A percentile compares a stretch with the other conserved stretches of the same genome.
Conservation (phyloP, 23 red algal species). For the Gracilaria domingensis region DNA sequence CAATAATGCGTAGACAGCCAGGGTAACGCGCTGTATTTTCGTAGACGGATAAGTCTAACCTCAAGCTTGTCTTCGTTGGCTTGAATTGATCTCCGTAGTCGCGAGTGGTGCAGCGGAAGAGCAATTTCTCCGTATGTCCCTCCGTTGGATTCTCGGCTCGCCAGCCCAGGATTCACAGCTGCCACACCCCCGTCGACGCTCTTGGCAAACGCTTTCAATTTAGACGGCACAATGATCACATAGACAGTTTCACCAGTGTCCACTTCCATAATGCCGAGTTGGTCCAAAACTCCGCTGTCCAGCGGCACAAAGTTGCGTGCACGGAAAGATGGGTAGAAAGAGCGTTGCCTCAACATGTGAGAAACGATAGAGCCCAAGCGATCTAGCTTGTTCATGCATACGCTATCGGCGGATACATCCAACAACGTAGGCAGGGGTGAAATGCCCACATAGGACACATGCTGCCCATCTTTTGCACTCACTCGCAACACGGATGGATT, state of each 20-base stretch:
- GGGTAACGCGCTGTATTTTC: not conserved
- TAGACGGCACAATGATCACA: slow-evolving; percentile 47
- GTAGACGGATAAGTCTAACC: slow-evolving; percentile 47
- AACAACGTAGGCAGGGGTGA: slow-evolving; percentile 40
- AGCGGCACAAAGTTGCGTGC: slow-evolving; percentile 43
- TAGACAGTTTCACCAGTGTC: slow-evolving; percentile 37
- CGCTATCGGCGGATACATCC: slow-evolving; percentile 61
- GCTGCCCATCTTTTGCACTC: not conserved
- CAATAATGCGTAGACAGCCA: not conserved
- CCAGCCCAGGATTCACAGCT: slow-evolving; percentile 64
- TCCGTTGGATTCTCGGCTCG: slow-evolving; percentile 28
- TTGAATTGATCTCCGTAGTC: not conserved
- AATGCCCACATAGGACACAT: slow-evolving; percentile 12
- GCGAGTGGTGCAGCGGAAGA: slow-evolving; percentile 49
- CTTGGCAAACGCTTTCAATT: slow-evolving; percentile 70
- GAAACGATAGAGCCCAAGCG: slow-evolving; percentile 53
- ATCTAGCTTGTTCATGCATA: slow-evolving; percentile 50
- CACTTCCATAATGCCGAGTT: slow-evolving; percentile 24
- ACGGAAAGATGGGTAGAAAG: slow-evolving; percentile 67
- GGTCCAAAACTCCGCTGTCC: slow-evolving; percentile 22
- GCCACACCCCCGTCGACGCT: slow-evolving; percentile 46
- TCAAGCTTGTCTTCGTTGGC: slow-evolving; percentile 29
- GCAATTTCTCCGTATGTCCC: slow-evolving; percentile 64
- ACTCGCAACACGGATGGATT: slow-evolving; percentile 52
- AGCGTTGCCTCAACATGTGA: slow-evolving; percentile 47